Percentiles rank a stretch among this genome's conserved stretches.
These are phyloP conservation scores for Thalia dealbata DNA, from an alignment of 176 grass and related monocot species.

Conservation along the genomic window DNA sequence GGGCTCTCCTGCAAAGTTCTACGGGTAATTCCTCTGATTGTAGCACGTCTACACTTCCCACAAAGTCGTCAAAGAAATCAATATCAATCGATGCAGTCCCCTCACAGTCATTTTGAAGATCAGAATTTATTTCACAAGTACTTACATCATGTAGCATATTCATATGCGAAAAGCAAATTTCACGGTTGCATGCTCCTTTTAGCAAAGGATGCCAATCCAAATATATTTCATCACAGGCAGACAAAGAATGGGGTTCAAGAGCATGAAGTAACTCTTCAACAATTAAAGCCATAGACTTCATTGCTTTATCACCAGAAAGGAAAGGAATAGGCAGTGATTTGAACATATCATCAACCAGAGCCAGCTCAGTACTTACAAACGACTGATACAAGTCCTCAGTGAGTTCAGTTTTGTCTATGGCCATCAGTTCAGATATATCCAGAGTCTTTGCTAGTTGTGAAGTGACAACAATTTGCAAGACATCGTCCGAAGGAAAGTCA, in stretches of 20 bases:
- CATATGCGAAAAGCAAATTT: constrained; percentile 49
- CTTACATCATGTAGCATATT: constrained; percentile 51
- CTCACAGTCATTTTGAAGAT: constrained; percentile 33
- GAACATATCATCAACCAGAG: constrained; percentile 66
- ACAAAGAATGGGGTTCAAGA: constrained; percentile 51
- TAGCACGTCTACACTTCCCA: constrained; percentile 22
- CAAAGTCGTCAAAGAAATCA: constrained; percentile 54
- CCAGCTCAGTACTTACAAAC: constrained; percentile 67
- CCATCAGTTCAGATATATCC: constrained; percentile 41
- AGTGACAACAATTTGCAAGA: constrained; percentile 45
- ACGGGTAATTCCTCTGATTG: constrained; percentile 28
- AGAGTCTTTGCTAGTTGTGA: constrained; percentile 31
- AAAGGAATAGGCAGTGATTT: constrained; percentile 72
- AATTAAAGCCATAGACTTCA: constrained; percentile 21
- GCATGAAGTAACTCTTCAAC: constrained; percentile 38
- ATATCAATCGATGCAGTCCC: constrained; percentile 28
- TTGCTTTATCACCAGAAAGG: constrained; percentile 55
- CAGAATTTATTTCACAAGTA: constrained; percentile 33
- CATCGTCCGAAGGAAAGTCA: constrained; percentile 43
- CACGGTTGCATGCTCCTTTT: constrained; percentile 52
- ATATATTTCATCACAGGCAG: constrained; percentile 72
- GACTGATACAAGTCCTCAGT: constrained; percentile 51
- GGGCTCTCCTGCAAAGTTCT: constrained; percentile 20
- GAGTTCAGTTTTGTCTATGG: constrained; percentile 39
- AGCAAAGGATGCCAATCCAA: constrained; percentile 87